Conservation (phyloP, 1,284 basidiomycete genomes). For the Inonotus hispidus region DNA sequence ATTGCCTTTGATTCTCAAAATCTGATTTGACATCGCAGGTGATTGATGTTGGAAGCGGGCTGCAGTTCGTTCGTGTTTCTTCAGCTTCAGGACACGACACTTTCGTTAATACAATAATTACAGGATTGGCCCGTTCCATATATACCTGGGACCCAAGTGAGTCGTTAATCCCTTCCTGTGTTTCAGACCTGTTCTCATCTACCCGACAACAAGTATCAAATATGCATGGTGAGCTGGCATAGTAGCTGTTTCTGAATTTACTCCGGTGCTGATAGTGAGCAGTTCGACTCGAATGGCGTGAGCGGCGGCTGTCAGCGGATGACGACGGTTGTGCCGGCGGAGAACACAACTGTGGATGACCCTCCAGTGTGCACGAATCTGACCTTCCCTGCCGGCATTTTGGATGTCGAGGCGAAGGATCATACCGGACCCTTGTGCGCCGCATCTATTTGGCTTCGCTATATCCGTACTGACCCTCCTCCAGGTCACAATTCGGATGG, state of each 20-base stretch:
- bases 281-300: conserved; percentile 51
- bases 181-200: conserved; percentile 5
- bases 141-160: conserved; percentile 46
- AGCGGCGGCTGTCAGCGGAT: conserved; percentile 56
- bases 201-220: conserved; percentile 42
- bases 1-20: not conserved
- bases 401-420: conserved; percentile 42
- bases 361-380: conserved; percentile 41
- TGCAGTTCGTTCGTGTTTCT: conserved; percentile 39
- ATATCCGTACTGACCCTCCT: not conserved
- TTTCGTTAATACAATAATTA: not conserved
- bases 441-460: not conserved
- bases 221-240: conserved; percentile 50
- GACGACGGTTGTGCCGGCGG: conserved; percentile 44
- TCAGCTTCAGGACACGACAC: not conserved
- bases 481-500: conserved; percentile 50
- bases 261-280: not conserved
- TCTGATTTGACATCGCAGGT: conserved; percentile 20
- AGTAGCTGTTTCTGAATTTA: not conserved
- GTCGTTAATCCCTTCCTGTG: conserved; percentile 10
- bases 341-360: conserved; percentile 28
- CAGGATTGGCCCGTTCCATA: conserved; percentile 57
- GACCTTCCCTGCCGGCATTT: conserved; percentile 38
- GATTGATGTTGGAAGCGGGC: conserved; percentile 41
- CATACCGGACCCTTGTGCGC: conserved; percentile 36